Evolutionary conservation across 805 yeast genomes (phyloP), one percentile per base, ranked within the genome.

Genomic region (Soucietia sequanensis): DNA sequence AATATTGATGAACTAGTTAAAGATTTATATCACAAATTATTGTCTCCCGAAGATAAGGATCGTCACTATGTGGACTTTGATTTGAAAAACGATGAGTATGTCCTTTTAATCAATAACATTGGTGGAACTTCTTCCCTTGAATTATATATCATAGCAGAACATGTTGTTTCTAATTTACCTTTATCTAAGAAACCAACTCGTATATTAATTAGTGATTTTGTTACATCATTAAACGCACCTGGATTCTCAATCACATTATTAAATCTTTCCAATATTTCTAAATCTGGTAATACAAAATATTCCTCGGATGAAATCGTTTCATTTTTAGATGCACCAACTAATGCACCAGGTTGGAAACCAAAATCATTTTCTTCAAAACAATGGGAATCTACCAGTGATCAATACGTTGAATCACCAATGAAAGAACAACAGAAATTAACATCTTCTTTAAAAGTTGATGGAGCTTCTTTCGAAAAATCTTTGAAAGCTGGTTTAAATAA

Each of bases 41-140:
- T 84, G 23, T 80, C 80, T 37, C 58, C 72, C 22, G 65, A 65
- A 6, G 96, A 90, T 54, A 53, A 63, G 36, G 96, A 91, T 37
- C 80, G 96, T 48, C 77, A 84, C 28, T 90, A 84, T 59, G 95
- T 89, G 18, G 72, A 78, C 17, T 87, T 89, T 48, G 61, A 66
- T 31, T 47, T 59, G 20, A 70, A 71, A 33, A 49, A 46, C 28
- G 95, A 88, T 43, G 84, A 83, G 22, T 81, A 79, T 27, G 80
- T 81, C 1, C 59, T 90, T 27, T 49, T 91, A 39, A 67, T 91
- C 37, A 90, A 90, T 69, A 90, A 89, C 53, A 70, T 91, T 35
- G 98, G 98, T 14, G 96, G 96, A 23, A 80, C 93, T 9, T 85
- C 96, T 3, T 74, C 80, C 33, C 72, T 90, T 52, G 95, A 88